Evolutionary conservation across 2,329 filamentous ascomycete species (phyloP).

Genomic region (Cladosporium sp.): DNA sequence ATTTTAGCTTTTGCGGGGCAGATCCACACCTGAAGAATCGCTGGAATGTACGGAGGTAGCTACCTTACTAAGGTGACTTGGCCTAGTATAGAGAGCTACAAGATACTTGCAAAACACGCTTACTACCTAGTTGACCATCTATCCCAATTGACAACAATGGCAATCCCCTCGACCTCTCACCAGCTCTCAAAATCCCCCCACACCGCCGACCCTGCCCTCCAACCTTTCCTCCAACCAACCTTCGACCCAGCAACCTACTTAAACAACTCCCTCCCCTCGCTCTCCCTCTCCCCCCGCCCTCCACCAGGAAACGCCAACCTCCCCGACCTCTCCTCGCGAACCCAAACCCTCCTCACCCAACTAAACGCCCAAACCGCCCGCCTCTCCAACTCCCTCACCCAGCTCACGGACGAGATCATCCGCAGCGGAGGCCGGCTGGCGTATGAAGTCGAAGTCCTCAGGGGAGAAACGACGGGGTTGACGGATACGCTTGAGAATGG

Average conservation of each 20-base stretch:
- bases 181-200: constrained; percentile 48
- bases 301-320: constrained; percentile 40
- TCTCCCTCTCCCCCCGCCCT: constrained; percentile 46
- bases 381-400: constrained; percentile 73
- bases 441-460: constrained; percentile 88
- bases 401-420: constrained; percentile 91
- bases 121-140: too few species aligned
- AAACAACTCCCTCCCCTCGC: constrained; percentile 69
- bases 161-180: neutral
- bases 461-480: constrained; percentile 80
- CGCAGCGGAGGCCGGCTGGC: constrained; percentile 81
- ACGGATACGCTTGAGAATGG: constrained; percentile 71
- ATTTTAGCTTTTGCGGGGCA: too few species aligned
- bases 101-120: too few species aligned
- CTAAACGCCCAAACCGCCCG: constrained; percentile 84
- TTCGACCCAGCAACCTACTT: constrained; percentile 86
- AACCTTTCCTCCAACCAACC: constrained; percentile 66
- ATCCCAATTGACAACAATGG: neutral
- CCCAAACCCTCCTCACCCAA: constrained; percentile 79
- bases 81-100: too few species aligned
- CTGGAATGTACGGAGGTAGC: too few species aligned
- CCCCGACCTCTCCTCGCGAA: constrained; percentile 71
- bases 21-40: too few species aligned
- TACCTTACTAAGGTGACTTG: too few species aligned
- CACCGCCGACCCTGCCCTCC: constrained; percentile 66